Percentiles rank a stretch among this genome's conserved stretches.
These are phyloP conservation scores for Apiotrichum laibachii DNA, from an alignment of 1,284 basidiomycete species.

Conservation along the genomic window DNA sequence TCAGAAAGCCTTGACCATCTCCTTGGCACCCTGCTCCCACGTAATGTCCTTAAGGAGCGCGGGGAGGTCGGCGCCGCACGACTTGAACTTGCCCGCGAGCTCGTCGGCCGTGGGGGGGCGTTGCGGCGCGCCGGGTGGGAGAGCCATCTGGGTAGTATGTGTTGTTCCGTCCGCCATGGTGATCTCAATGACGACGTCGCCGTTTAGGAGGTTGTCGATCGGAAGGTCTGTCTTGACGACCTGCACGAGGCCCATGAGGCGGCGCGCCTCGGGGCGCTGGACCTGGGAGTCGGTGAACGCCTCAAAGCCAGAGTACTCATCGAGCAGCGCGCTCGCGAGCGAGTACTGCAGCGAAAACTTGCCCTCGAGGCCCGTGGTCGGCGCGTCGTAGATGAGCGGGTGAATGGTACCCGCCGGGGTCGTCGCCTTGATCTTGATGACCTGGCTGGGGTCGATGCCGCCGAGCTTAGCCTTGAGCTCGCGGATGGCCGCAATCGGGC, in stretches of 20 bases:
- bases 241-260: constrained; percentile 9
- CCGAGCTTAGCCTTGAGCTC: constrained; percentile 8
- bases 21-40: constrained; percentile 7
- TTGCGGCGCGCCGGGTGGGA: constrained; percentile 10
- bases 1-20: constrained; percentile 11
- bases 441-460: constrained; percentile 2
- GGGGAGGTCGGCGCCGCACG: constrained; percentile 9
- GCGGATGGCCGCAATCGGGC: constrained; percentile 12
- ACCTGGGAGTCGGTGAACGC: constrained; percentile 11
- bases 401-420: constrained; percentile 11
- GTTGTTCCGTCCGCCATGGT: constrained; percentile 3
- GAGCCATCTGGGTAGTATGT: background rate
- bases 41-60: constrained; percentile 1
- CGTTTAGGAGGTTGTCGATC: constrained; percentile 13
- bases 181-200: constrained; percentile 10
- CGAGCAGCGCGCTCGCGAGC: constrained; percentile 10
- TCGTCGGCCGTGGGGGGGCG: constrained; percentile 9
- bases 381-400: constrained; percentile 14
- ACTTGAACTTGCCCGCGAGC: constrained; percentile 9
- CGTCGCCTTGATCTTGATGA: constrained; percentile 7
- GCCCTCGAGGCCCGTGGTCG: constrained; percentile 11
- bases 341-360: constrained; percentile 16
- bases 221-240: constrained; percentile 11
- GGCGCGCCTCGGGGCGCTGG: constrained; percentile 9
- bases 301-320: constrained; percentile 12